These are phyloP conservation scores for Oryza australiensis DNA, from an alignment of 176 grass and related monocot genomes.

Conservation along the genomic window DNA sequence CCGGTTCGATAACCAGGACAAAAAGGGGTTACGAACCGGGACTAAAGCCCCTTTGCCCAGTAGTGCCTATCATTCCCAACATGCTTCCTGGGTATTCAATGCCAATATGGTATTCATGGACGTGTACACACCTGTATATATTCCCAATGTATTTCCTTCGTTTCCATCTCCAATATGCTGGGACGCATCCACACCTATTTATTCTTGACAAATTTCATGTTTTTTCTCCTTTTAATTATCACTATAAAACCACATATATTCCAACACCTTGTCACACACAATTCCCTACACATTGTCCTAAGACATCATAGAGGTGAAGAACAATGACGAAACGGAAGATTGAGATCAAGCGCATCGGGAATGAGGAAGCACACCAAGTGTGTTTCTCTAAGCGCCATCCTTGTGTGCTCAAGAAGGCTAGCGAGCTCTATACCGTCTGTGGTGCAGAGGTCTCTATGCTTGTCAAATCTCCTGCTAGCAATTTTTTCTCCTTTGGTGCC, in stretches of 20 bases:
- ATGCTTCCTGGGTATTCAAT: not conserved
- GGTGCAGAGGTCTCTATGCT: conserved; percentile 32
- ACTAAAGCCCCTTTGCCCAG: too few species aligned
- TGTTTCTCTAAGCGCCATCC: conserved; percentile 46
- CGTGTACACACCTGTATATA: not conserved
- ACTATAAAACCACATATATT: not conserved
- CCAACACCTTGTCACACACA: not conserved
- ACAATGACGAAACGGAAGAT: conserved; percentile 41
- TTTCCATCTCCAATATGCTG: too few species aligned
- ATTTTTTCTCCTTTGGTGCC: conserved; percentile 47
- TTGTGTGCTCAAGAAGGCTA: conserved; percentile 44
- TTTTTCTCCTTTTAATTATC: not conserved
- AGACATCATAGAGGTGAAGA: not conserved
- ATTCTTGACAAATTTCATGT: not conserved
- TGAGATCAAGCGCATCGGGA: conserved; percentile 10
- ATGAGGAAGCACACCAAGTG: not conserved
- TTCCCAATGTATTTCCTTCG: not conserved
- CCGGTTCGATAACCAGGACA: too few species aligned
- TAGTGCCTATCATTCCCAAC: not conserved
- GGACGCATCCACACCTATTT: not conserved
- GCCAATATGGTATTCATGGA: not conserved
- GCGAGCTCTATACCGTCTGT: conserved; percentile 48
- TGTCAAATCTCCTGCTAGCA: conserved; percentile 42
- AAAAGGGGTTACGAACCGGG: too few species aligned
- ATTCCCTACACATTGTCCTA: not conserved